Evolutionary conservation across 192 early-diverging fungal genomes (phyloP), one percentile per base, ranked within the genome.

Genomic region (Backusella liffmaniae): DNA sequence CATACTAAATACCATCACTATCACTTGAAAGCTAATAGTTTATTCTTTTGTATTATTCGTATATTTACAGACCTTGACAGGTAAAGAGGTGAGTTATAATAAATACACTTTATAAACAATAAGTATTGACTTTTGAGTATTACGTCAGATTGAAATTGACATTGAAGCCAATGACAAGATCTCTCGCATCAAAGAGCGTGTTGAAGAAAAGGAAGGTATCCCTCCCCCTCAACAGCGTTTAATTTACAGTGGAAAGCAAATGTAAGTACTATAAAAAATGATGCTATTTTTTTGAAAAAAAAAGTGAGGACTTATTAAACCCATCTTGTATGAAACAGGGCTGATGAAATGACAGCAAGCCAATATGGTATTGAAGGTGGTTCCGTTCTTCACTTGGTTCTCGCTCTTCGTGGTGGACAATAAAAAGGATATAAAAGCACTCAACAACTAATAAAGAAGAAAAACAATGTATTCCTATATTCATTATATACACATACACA

Each of bases 191-290:
- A 98, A 98, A 84, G 91, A 98, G 75, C 85, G 90, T 73, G 91
- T 99, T 53, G 95, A 98, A 76, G 96, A 96, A 83, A 97, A 97
- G 85, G 96, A 98, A 80, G 98, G 97, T 70, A 99, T 99, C 73
- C 97, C 98, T 5, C 97, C 97, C 34, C 87, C 91, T 18, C 98
- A 99, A 82, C 98, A 99, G 77, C 90, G 97, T 80, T 83, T 99
- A 44, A 99, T 98, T 85, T 96, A 92, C 77, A 88, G 92, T 72
- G 97, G 97, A 72, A 96, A 95, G 85, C 97, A 98, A 88, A 91
- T 98, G 92, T 96, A 87, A 83, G 86, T 59, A 8, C 49, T 23
- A 26, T 41, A 30, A 51, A 30, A 29, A 35, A n/a, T 0, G 7
- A n/a, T 29, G 7, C 5, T 46, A 62, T 8, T n/a, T n/a, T 44